phyloP scores from a whole-genome alignment of 2,329 filamentous ascomycete species.

The Cyclaneusma minus region DNA sequence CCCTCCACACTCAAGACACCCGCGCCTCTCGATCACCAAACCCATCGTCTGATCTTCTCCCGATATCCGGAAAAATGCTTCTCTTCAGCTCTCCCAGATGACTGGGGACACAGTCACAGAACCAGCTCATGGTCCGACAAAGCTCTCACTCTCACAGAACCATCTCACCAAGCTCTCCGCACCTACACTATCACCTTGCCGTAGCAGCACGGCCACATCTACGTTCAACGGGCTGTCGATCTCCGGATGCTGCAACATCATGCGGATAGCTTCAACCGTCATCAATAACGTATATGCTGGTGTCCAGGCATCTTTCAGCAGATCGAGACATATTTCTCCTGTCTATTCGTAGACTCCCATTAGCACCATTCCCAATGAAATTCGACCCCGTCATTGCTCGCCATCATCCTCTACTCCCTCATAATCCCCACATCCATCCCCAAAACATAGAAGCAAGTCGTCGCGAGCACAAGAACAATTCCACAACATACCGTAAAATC shows the following conservation, averaged over 20 bases:
- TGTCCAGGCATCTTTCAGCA: conserved; percentile 68
- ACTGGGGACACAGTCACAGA: too few relatives aligned
- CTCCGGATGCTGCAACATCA: conserved; percentile 53
- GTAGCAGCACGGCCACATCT: conserved; percentile 56
- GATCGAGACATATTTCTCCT: conserved; percentile 88
- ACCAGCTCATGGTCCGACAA: too few relatives aligned
- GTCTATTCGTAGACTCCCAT: conserved; percentile 44
- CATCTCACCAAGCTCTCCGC: conserved; percentile 57
- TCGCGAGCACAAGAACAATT: neutral
- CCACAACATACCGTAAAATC: conserved; percentile 28
- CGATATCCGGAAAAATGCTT: too few relatives aligned
- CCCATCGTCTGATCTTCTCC: too few relatives aligned
- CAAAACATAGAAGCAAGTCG: neutral
- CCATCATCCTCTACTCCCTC: neutral
- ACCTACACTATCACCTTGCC: conserved; percentile 51
- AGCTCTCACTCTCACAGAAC: conserved; percentile 44
- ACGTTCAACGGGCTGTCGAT: conserved; percentile 66
- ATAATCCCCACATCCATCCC: neutral
- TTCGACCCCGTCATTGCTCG: neutral
- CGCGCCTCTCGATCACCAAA: too few relatives aligned
- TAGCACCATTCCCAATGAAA: too few relatives aligned
- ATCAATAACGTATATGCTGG: conserved; percentile 70
- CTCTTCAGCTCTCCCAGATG: too few relatives aligned
- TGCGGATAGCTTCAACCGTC: conserved; percentile 56
- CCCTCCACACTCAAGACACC: too few relatives aligned